A percentile compares a stretch with the other conserved stretches of the same genome.
phyloP scores from a whole-genome alignment of 306 rosid genomes.

The Dalbergia oliveri region DNA sequence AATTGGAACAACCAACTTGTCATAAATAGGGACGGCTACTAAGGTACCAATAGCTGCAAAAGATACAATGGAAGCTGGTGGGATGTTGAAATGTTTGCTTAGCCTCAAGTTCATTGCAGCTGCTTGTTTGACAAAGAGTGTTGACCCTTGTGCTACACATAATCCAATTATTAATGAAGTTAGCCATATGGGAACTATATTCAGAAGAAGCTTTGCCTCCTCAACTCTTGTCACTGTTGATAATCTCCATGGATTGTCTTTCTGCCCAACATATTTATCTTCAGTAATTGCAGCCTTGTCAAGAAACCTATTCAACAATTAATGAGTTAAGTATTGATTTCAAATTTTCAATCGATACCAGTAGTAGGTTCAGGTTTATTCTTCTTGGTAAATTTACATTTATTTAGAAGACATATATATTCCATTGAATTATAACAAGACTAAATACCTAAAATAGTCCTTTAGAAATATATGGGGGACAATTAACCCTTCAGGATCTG shows the following conservation, averaged over 20 bases:
- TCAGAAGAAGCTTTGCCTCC: conserved; percentile 60
- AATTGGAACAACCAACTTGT: conserved; percentile 51
- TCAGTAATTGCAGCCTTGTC: conserved; percentile 70
- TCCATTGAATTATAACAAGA: no score
- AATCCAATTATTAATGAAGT: conserved; percentile 53
- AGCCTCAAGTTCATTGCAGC: conserved; percentile 48
- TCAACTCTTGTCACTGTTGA: conserved; percentile 61
- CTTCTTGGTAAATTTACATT: background rate
- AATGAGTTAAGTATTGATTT: background rate
- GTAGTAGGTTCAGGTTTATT: background rate
- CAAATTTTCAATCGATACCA: background rate
- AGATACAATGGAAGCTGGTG: conserved; percentile 57
- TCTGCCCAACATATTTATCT: conserved; percentile 44
- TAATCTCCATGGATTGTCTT: conserved; percentile 59
- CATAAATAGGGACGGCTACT: conserved; percentile 49
- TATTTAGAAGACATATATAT: no score
- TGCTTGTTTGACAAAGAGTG: conserved; percentile 65
- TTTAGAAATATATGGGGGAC: no score
- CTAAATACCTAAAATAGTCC: no score
- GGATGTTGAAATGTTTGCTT: conserved; percentile 44
- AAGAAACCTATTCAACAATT: conserved; percentile 52
- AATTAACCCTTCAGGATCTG: no score
- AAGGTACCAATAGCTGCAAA: conserved; percentile 49
- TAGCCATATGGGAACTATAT: conserved; percentile 61
- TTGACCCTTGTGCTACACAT: conserved; percentile 47